These are phyloP conservation scores for Samsoniella hepiali DNA, from an alignment of 2,329 filamentous ascomycete genomes.

Conservation along the genomic window DNA sequence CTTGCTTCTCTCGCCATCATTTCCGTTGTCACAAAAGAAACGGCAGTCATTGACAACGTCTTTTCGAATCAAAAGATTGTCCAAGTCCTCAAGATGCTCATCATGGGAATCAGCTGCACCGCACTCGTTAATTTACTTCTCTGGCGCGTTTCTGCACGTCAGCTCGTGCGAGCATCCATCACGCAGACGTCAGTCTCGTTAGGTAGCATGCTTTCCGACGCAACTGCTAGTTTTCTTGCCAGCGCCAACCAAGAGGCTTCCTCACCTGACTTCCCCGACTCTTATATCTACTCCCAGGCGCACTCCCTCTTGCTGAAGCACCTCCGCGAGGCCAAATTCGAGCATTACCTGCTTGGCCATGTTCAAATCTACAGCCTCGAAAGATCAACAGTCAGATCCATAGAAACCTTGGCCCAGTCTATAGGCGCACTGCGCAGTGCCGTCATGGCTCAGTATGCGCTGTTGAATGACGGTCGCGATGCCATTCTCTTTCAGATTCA, in stretches of 20 bases:
- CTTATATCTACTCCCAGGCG: slow-evolving; percentile 58
- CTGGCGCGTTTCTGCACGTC: slow-evolving; percentile 71
- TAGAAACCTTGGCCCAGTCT: slow-evolving; percentile 78
- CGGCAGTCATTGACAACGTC: slow-evolving; percentile 70
- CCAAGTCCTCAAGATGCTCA: slow-evolving; percentile 67
- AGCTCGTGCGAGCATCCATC: slow-evolving; percentile 66
- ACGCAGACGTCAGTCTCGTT: slow-evolving; percentile 69
- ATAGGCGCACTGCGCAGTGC: slow-evolving; percentile 84
- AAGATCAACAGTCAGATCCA: slow-evolving; percentile 70
- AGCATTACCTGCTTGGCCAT: slow-evolving; percentile 74
- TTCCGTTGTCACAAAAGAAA: slow-evolving; percentile 81
- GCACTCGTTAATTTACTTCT: slow-evolving; percentile 68
- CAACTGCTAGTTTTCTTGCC: slow-evolving; percentile 76
- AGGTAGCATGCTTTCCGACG: slow-evolving; percentile 72
- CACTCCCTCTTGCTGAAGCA: slow-evolving; percentile 66
- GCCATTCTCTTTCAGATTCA: slow-evolving; percentile 12
- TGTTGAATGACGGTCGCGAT: slow-evolving; percentile 54
- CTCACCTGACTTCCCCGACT: slow-evolving; percentile 33
- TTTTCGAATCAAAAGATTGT: slow-evolving; percentile 60
- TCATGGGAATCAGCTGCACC: slow-evolving; percentile 70
- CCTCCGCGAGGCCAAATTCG: slow-evolving; percentile 76
- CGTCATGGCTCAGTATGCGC: slow-evolving; percentile 77
- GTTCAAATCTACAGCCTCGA: slow-evolving; percentile 74
- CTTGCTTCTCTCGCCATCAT: slow-evolving; percentile 81
- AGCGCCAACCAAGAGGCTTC: slow-evolving; percentile 64